Evolutionary conservation across 805 yeast species (phyloP).

Genomic region (Komagataella populi): DNA sequence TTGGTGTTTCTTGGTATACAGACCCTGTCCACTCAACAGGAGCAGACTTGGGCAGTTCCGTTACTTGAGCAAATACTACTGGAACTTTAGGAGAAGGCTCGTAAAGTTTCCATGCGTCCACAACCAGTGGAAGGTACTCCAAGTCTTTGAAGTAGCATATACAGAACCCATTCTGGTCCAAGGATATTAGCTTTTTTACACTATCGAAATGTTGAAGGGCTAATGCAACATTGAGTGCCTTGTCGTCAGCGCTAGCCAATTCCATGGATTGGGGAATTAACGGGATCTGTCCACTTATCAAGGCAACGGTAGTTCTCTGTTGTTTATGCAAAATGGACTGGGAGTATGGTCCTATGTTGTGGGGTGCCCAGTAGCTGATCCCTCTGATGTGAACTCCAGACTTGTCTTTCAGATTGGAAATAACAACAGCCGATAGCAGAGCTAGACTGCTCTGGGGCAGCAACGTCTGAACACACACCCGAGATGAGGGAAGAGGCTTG

Average conservation of each 20-base stretch:
- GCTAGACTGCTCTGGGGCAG: slow-evolving; percentile 24
- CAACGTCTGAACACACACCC: slow-evolving; percentile 66
- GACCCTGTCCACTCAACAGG: slow-evolving; percentile 67
- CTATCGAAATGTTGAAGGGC: slow-evolving; percentile 65
- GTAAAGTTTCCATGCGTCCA: slow-evolving; percentile 33
- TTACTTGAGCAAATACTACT: slow-evolving; percentile 32
- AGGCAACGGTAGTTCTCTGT: slow-evolving; percentile 30
- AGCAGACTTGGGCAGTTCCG: slow-evolving; percentile 49
- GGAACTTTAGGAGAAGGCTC: slow-evolving; percentile 8
- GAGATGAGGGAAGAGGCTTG: slow-evolving; percentile 68
- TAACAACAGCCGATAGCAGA: slow-evolving; percentile 49
- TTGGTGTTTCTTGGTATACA: slow-evolving; percentile 22
- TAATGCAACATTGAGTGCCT: slow-evolving; percentile 26
- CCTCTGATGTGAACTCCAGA: slow-evolving; percentile 85
- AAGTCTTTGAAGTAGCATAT: slow-evolving; percentile 40
- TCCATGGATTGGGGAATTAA: slow-evolving; percentile 62
- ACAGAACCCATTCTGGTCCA: slow-evolving; percentile 27
- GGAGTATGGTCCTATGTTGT: slow-evolving; percentile 95
- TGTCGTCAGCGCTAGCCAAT: slow-evolving; percentile 16
- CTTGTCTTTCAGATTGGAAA: slow-evolving; percentile 23
- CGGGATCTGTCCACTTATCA: slow-evolving; percentile 86
- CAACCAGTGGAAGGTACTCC: slow-evolving; percentile 16
- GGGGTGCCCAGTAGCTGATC: slow-evolving; percentile 95
- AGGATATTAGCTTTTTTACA: slow-evolving; percentile 42
- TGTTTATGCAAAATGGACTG: slow-evolving; percentile 50